These are phyloP conservation scores for Amanita molliuscula DNA, from an alignment of 768 basidiomycete genomes.

Conservation along the genomic window DNA sequence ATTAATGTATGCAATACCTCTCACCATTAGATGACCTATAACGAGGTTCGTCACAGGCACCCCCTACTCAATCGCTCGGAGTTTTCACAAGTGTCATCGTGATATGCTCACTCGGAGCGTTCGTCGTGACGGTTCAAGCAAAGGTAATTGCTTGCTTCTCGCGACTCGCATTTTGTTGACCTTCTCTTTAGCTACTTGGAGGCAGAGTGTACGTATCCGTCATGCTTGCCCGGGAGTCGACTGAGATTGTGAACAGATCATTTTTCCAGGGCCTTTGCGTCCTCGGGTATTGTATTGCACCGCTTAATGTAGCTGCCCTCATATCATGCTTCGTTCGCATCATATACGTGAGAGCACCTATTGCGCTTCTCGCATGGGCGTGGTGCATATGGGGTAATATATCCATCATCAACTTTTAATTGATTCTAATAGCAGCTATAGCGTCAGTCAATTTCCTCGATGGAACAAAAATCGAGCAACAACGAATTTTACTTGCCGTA, in stretches of 20 bases:
- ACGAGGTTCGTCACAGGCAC: constrained; percentile 45
- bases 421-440: constrained; percentile 17
- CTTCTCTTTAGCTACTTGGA: constrained; percentile 51
- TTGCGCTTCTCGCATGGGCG: constrained; percentile 81
- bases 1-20: constrained; percentile 46
- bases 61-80: constrained; percentile 69
- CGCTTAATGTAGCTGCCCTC: constrained; percentile 83
- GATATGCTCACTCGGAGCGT: constrained; percentile 82
- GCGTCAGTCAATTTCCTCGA: constrained; percentile 94
- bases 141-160: constrained; percentile 42
- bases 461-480: constrained; percentile 88
- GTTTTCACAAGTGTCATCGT: constrained; percentile 94
- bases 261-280: constrained; percentile 97
- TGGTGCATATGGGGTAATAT: constrained; percentile 95
- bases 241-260: constrained; percentile 35
- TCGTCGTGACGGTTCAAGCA: constrained; percentile 91
- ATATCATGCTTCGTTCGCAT: constrained; percentile 76
- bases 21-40: not conserved
- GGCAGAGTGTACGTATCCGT: constrained; percentile 61
- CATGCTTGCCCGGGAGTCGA: not conserved
- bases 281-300: constrained; percentile 91
- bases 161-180: constrained; percentile 1
- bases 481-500: constrained; percentile 84
- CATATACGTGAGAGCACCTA: constrained; percentile 80
- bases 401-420: not conserved